These are phyloP conservation scores for Ogataea wickerhamii DNA, from an alignment of 805 yeast species.

Conservation along the genomic window DNA sequence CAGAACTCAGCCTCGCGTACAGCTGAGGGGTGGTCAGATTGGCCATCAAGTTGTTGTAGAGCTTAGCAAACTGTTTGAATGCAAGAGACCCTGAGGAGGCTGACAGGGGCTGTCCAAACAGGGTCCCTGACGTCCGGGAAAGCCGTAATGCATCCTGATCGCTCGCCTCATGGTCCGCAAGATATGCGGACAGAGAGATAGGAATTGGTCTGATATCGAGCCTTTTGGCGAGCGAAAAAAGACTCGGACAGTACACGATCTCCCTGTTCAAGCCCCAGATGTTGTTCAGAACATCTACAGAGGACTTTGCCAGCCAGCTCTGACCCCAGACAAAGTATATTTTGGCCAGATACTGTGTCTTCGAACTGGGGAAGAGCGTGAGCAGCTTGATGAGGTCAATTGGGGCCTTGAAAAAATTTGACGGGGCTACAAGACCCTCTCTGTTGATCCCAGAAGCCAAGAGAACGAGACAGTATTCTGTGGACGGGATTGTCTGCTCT, in stretches of 20 bases:
- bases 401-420: conserved; percentile 23
- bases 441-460: conserved; percentile 77
- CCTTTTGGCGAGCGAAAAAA: conserved; percentile 38
- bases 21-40: conserved; percentile 28
- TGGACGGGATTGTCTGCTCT: conserved; percentile 53
- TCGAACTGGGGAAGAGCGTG: conserved; percentile 52
- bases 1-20: conserved; percentile 17
- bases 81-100: conserved; percentile 19
- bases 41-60: conserved; percentile 33
- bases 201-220: conserved; percentile 76
- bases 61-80: conserved; percentile 29
- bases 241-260: conserved; percentile 34
- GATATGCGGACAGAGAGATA: conserved; percentile 70
- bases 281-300: conserved; percentile 66
- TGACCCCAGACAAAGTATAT: conserved; percentile 79
- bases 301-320: conserved; percentile 79
- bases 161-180: conserved; percentile 44
- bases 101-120: conserved; percentile 32
- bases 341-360: conserved; percentile 52
- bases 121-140: background rate
- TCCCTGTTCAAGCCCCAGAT: conserved; percentile 34
- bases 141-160: conserved; percentile 44
- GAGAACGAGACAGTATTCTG: conserved; percentile 64
- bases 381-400: conserved; percentile 40
- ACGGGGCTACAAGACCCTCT: conserved; percentile 24